phyloP scores from a whole-genome alignment of 129 eudicot genomes.

The Saposhnikovia divaricata region DNA sequence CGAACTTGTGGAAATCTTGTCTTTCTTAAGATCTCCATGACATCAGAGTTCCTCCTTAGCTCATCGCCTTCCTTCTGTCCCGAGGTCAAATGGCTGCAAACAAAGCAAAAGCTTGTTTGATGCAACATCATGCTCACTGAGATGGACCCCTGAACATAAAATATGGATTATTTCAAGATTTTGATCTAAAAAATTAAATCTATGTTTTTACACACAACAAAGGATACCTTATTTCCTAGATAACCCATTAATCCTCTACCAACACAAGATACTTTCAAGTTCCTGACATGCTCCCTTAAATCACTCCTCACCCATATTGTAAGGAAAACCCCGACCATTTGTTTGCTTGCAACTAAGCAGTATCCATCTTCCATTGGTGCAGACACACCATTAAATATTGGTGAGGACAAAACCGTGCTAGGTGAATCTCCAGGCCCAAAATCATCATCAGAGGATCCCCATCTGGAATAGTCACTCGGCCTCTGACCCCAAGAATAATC shows the following conservation, averaged over 20 bases:
- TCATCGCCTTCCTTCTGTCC: constrained; percentile 94
- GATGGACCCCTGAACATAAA: constrained; percentile 74
- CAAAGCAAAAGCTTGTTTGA: constrained; percentile 92
- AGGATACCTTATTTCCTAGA: constrained; percentile 88
- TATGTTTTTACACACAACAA: neutral
- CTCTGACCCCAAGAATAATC: constrained; percentile 65
- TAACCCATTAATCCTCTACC: constrained; percentile 99
- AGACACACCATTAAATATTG: constrained; percentile 38
- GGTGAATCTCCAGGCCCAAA: constrained; percentile 68
- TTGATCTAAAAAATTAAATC: neutral
- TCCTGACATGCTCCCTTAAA: constrained; percentile 68
- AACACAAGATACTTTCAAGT: constrained; percentile 82
- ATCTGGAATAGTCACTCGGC: constrained; percentile 83
- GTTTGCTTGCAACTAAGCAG: constrained; percentile 80
- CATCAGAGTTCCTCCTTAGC: constrained; percentile 80
- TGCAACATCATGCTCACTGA: constrained; percentile 89
- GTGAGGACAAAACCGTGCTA: constrained; percentile 53
- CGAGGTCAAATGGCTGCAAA: constrained; percentile 87
- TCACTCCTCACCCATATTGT: constrained; percentile 88
- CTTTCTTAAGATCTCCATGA: constrained; percentile 81
- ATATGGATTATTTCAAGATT: neutral
- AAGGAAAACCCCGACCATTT: constrained; percentile 92
- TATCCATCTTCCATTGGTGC: constrained; percentile 42
- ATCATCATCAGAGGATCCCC: constrained; percentile 92
- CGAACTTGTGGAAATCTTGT: constrained; percentile 82